Conservation (phyloP, 2,329 filamentous ascomycete species). For the Zalaria sp. region DNA sequence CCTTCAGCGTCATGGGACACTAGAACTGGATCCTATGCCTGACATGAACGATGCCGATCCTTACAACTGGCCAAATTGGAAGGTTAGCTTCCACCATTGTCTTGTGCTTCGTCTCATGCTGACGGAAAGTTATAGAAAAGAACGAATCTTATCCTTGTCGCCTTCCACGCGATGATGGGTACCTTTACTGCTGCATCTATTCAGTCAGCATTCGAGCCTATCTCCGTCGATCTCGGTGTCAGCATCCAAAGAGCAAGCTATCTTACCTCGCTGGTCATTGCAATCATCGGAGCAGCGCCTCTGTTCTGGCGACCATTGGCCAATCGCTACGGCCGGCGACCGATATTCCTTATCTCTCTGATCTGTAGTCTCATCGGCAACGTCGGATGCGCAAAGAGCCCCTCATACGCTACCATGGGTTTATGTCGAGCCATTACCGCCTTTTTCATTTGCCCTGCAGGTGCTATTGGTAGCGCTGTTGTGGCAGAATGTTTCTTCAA, state of each 20-base stretch:
- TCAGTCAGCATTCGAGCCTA: slow-evolving; percentile 37
- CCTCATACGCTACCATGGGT: slow-evolving; percentile 33
- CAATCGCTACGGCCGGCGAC: slow-evolving; percentile 37
- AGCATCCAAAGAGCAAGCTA: slow-evolving; percentile 35
- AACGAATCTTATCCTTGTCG: slow-evolving; percentile 38
- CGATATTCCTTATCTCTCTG: slow-evolving; percentile 37
- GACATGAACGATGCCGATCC: slow-evolving; percentile 36
- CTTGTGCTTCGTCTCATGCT: no score
- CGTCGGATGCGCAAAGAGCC: slow-evolving; percentile 36
- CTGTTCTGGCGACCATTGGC: slow-evolving; percentile 41
- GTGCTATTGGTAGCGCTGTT: slow-evolving; percentile 39
- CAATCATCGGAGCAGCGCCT: slow-evolving; percentile 36
- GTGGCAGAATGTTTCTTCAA: slow-evolving; percentile 43
- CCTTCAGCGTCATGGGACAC: slow-evolving; percentile 36
- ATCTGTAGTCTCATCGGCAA: slow-evolving; percentile 34
- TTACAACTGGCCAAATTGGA: slow-evolving; percentile 41
- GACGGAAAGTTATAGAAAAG: slow-evolving; percentile 26
- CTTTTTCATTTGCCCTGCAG: slow-evolving; percentile 42
- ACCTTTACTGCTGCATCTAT: slow-evolving; percentile 40
- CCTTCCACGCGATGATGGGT: slow-evolving; percentile 35
- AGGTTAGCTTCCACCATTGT: slow-evolving; percentile 10
- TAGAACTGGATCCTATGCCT: slow-evolving; percentile 40
- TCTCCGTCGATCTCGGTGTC: slow-evolving; percentile 35
- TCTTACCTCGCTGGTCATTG: slow-evolving; percentile 39
- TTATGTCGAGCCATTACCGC: slow-evolving; percentile 35